Conservation (phyloP, 108 stramenopile genomes). For the Skeletonema grethae region DNA sequence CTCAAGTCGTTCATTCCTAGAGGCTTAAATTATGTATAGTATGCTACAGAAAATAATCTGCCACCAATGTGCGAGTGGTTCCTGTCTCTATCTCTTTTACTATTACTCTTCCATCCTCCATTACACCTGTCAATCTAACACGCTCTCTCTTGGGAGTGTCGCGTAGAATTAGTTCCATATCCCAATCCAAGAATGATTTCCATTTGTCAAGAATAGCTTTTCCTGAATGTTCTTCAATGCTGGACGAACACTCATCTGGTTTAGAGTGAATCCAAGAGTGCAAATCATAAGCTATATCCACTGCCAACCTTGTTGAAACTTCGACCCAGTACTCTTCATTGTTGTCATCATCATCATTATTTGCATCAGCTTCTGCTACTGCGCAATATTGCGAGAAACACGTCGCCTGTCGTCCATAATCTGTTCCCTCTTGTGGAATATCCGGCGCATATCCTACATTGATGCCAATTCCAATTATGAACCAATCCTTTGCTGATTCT, state of each 20-base stretch:
- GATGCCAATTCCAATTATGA: slow-evolving; percentile 91
- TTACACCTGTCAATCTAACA: slow-evolving; percentile 31
- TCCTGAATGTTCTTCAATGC: slow-evolving; percentile 8
- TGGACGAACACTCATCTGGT: slow-evolving; percentile 3
- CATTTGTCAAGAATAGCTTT: slow-evolving; percentile 40
- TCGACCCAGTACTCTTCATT: slow-evolving; percentile 40
- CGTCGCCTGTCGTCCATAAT: slow-evolving; percentile 69
- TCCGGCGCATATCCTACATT: slow-evolving; percentile 87
- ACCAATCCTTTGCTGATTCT: slow-evolving; percentile 67
- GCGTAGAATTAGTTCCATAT: slow-evolving; percentile 46
- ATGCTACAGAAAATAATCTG: slow-evolving; percentile 49
- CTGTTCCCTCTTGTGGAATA: slow-evolving; percentile 56
- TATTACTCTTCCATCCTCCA: slow-evolving; percentile 48
- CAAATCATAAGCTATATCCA: slow-evolving; percentile 35
- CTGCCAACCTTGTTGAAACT: slow-evolving; percentile 31
- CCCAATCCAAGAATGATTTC: slow-evolving; percentile 52
- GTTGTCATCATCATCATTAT: slow-evolving; percentile 13
- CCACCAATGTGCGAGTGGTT: slow-evolving; percentile 38
- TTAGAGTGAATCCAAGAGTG: slow-evolving; percentile 43
- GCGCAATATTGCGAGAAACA: slow-evolving; percentile 60
- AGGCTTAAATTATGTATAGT: neutral
- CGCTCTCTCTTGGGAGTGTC: slow-evolving; percentile 44
- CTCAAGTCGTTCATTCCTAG: too few species aligned
- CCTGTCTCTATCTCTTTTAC: slow-evolving; percentile 46
- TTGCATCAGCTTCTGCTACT: slow-evolving; percentile 4